A percentile compares a stretch with the other conserved stretches of the same genome.
phyloP scores from a whole-genome alignment of 768 basidiomycete species.

The Pleurotus cornucopiae region DNA sequence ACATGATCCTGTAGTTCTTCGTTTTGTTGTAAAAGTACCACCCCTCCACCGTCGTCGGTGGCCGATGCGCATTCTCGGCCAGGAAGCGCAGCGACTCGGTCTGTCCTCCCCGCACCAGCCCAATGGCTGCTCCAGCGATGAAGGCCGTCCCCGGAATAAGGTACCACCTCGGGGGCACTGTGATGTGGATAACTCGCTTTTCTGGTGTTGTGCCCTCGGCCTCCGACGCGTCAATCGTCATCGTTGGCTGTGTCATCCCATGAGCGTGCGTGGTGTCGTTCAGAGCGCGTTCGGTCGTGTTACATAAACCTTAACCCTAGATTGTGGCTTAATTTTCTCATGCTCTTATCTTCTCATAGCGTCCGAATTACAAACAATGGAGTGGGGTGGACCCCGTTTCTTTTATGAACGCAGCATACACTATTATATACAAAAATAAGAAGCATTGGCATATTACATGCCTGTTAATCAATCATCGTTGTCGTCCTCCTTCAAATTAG shows the following conservation, averaged over 20 bases:
- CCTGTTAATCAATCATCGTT: too few relatives aligned
- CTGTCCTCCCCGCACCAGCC: conserved; percentile 70
- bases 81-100: conserved; percentile 74
- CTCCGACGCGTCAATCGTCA: conserved; percentile 12
- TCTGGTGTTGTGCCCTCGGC: conserved; percentile 7
- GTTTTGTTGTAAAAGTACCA: conserved; percentile 98
- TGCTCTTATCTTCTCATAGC: not conserved
- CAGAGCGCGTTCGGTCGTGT: not conserved
- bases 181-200: conserved; percentile 27
- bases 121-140: conserved; percentile 60
- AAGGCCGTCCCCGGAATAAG: conserved; percentile 59
- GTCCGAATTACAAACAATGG: not conserved
- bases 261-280: conserved; percentile 1
- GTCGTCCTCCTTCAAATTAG: too few relatives aligned
- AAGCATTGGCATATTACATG: too few relatives aligned
- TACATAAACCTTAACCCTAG: not conserved
- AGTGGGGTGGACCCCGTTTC: too few relatives aligned
- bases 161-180: conserved; percentile 55
- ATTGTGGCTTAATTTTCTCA: not conserved
- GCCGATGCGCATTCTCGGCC: conserved; percentile 89
- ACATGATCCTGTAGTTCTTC: conserved; percentile 84
- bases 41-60: conserved; percentile 80
- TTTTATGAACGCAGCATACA: too few relatives aligned
- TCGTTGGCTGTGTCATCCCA: conserved; percentile 3
- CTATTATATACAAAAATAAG: too few relatives aligned